Evolutionary conservation across 805 yeast genomes (phyloP), one percentile per base, ranked within the genome.

Genomic region (Saturnispora bothae): DNA sequence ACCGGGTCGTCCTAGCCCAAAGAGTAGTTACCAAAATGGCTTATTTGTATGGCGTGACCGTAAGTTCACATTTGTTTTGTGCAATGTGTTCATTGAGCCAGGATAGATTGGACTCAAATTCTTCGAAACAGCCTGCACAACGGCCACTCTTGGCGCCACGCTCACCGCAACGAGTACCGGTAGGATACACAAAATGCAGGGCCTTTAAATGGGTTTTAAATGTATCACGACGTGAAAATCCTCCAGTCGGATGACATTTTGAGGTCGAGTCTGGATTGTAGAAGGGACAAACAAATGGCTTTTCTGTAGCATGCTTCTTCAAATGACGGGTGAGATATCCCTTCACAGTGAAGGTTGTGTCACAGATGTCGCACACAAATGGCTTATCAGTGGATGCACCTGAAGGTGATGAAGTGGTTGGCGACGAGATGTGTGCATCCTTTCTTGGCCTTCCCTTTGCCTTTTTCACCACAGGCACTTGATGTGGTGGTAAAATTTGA

Each of bases 161-260:
- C 34, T 65, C 67, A 41, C 61, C 63, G 4, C 71, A 63, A 44
- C 64, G 64, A 12, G 72, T 69, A 4, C 77, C 78, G 28, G 69
- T 63, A 26, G 79, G 79, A 45, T 72, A 73, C 32, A 65, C 64
- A 50, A 73, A 73, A 51, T 73, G 79, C 39, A 73, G 56, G 7
- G 76, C 66, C 48, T 71, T 72, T 37, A 73, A 60, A 51, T 73
- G 79, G 2, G 75, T 73, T 47, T 71, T 71, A 52, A 69, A 71
- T 5, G 79, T 72, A 50, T 73, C 79, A 48, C 78, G 61, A 49
- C 79, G 60, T 5, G 78, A 69, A 47, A 73, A 73, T 4, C 75
- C 76, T 5, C 78, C 79, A 17, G 66, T 68, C 15, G 74, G 69
- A 48, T 72, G 78, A 44, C 79, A 73, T 43, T 65, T 62, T 36